Evolutionary conservation across 352 stramenopile species (phyloP).

Genomic region (Sclerospora graminicola): DNA sequence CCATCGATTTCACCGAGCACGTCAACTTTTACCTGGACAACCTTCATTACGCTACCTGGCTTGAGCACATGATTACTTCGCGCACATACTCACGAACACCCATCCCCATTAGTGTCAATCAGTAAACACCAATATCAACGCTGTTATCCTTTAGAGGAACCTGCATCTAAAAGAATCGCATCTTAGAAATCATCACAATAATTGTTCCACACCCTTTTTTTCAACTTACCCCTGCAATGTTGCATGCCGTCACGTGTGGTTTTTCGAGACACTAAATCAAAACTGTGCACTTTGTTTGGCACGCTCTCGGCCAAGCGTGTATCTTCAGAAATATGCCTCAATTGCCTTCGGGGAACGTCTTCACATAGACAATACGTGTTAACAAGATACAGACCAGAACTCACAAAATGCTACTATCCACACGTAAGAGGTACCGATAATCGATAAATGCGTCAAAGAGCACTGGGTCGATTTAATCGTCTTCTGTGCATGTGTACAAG

Average conservation of each 20-base stretch:
- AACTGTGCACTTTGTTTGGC: conserved; percentile 91
- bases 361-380: conserved; percentile 1
- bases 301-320: conserved; percentile 88
- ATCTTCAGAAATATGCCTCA: conserved; percentile 96
- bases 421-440: conserved; percentile 49
- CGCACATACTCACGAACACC: conserved; percentile 95
- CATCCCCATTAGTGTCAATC: conserved; percentile 97
- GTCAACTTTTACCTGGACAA: conserved; percentile 73
- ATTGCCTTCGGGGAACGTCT: conserved; percentile 60
- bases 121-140: conserved; percentile 96
- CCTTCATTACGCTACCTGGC: conserved; percentile 84
- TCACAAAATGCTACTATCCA: background rate
- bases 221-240: conserved; percentile 86
- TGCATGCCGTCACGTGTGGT: conserved; percentile 88
- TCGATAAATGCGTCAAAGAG: conserved; percentile 96
- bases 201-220: background rate
- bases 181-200: background rate
- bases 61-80: conserved; percentile 94
- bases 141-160: conserved; percentile 85
- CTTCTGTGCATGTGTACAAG: conserved; percentile 94
- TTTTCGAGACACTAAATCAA: conserved; percentile 95
- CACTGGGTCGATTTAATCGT: conserved; percentile 81
- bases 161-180: conserved; percentile 16
- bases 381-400: background rate
- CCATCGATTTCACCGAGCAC: conserved; percentile 50